Evolutionary conservation across 2,329 filamentous ascomycete genomes (phyloP), one percentile per base, ranked within the genome.

Genomic region (Triangularia setosa): DNA sequence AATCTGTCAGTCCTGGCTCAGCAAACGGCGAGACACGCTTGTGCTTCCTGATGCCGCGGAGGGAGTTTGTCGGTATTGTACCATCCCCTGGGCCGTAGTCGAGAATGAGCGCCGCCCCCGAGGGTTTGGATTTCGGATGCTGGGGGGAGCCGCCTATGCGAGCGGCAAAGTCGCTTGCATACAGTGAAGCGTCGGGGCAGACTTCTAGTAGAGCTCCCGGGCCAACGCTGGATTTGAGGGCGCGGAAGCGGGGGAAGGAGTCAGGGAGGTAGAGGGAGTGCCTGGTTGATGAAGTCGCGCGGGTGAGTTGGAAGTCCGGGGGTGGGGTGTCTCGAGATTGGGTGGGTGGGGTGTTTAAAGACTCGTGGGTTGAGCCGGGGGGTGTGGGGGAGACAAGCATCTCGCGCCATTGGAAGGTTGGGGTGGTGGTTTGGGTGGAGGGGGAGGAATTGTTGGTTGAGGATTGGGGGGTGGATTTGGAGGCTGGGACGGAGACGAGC

Each of bases 71-170:
- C 2, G 95, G 95, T 58, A 99, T 88, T 0, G 81, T 90, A 71
- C 76, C 76, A 64, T 87, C 82, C 2, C 87, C 77, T 4, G 94
- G 90, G 18, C 95, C 95, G 78, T 99, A 99, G 79, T 99, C 95
- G 55, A 99, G 87, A 70, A 99, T 92, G n/a, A 99, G 82, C 0
- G 94, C 95, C 8, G 93, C 95, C 58, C 95, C 95, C 0, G 88
- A 89, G 0, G 93, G 87, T 0, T 74, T 75, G 0, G 80, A 70
- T 73, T 92, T 93, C 0, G 82, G 79, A 5, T 81, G 69, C 44
- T 80, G 70, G 0, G 77, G 64, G 0, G 84, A 81, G 60, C 92
- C 92, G 60, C 94, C 94, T 72, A 99, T 96, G 62, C 92, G 88
- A 12, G 84, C 78, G 5, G 95, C 92, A 74, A 99, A 92, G 74